A percentile compares a stretch with the other conserved stretches of the same genome.
Evolutionary conservation across 176 grass and related monocot genomes (phyloP).

Genomic region (Rhipidocladum racemiflorum): DNA sequence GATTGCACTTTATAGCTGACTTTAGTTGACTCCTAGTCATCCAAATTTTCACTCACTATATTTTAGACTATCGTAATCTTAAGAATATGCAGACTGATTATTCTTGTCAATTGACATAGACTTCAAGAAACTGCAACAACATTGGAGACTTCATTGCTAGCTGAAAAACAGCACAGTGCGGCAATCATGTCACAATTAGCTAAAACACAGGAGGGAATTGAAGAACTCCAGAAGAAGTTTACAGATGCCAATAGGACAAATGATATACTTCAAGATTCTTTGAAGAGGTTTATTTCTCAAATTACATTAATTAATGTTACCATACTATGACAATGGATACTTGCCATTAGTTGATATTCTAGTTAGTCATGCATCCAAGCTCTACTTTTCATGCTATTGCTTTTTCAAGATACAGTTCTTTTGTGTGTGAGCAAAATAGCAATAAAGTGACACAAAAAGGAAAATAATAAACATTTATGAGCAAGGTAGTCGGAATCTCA

Average conservation of each 20-base stretch:
- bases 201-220: constrained; percentile 35
- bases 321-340: too few relatives aligned
- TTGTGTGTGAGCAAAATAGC: too few relatives aligned
- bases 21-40: constrained; percentile 1
- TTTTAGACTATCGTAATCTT: constrained; percentile 22
- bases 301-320: constrained; percentile 14
- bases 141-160: constrained; percentile 51
- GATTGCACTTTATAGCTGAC: constrained; percentile 13
- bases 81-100: constrained; percentile 11
- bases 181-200: constrained; percentile 51
- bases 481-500: too few relatives aligned
- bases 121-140: constrained; percentile 63
- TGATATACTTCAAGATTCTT: constrained; percentile 61
- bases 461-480: too few relatives aligned
- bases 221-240: constrained; percentile 58
- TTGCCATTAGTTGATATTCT: too few relatives aligned
- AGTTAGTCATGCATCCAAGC: too few relatives aligned
- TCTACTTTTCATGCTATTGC: too few relatives aligned
- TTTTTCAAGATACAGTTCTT: too few relatives aligned
- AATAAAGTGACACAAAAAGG: too few relatives aligned
- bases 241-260: constrained; percentile 51
- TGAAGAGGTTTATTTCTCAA: constrained; percentile 64
- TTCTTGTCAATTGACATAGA: constrained; percentile 49
- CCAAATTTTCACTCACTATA: not conserved
- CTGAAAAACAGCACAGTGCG: constrained; percentile 50